A percentile compares a stretch with the other conserved stretches of the same genome.
These are phyloP conservation scores for Phytophthora citrophthora DNA, from an alignment of 352 stramenopile species.

Conservation along the genomic window DNA sequence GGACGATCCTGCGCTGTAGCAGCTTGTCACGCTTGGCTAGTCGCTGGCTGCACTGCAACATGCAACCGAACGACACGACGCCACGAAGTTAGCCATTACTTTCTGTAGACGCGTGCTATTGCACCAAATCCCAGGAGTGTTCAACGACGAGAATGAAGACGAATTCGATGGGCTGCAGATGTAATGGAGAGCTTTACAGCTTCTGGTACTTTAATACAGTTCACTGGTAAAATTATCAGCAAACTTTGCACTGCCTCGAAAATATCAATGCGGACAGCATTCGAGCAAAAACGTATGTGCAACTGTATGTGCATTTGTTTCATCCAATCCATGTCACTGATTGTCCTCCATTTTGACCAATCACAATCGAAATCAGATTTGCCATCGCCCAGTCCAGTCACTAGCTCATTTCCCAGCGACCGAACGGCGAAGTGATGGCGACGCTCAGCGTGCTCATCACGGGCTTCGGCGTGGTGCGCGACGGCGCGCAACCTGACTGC, in stretches of 20 bases:
- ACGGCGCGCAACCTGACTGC: constrained; percentile 52
- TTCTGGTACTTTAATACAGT: too few species aligned
- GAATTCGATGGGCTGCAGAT: not conserved
- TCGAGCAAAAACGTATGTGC: too few species aligned
- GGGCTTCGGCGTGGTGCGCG: constrained; percentile 73
- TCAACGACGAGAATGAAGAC: constrained; percentile 16
- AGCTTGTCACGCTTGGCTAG: constrained; percentile 22
- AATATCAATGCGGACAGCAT: too few species aligned
- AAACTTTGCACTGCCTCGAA: too few species aligned
- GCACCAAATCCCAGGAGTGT: constrained; percentile 10
- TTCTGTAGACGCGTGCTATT: not conserved
- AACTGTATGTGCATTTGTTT: too few species aligned
- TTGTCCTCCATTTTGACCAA: too few species aligned
- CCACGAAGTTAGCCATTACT: constrained; percentile 32
- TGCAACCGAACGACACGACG: constrained; percentile 19
- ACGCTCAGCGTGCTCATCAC: constrained; percentile 78
- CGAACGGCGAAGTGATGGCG: constrained; percentile 39
- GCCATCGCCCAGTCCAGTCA: constrained; percentile 16
- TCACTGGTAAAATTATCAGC: too few species aligned
- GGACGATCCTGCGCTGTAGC: constrained; percentile 11
- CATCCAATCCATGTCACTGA: too few species aligned
- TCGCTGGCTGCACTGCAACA: constrained; percentile 16
- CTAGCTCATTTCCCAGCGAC: constrained; percentile 19
- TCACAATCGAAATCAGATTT: constrained; percentile 17
- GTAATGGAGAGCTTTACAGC: too few species aligned